A percentile compares a stretch with the other conserved stretches of the same genome.
Evolutionary conservation across 2,329 filamentous ascomycete genomes (phyloP).

Genomic region (Dendrostoma leiphaemia): DNA sequence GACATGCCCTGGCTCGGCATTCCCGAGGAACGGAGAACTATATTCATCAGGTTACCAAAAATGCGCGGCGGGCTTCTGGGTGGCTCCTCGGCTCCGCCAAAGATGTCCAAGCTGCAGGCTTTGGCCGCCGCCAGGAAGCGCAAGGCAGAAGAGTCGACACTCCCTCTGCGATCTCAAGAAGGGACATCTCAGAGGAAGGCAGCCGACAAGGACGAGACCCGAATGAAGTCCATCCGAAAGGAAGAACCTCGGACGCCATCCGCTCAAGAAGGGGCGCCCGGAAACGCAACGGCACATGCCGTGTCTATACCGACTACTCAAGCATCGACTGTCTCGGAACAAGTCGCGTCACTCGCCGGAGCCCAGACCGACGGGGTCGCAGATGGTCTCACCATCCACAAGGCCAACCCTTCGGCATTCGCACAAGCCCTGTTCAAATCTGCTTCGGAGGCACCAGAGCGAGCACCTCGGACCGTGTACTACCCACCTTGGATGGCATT

Average conservation of each 20-base stretch:
- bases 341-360: not conserved
- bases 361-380: not conserved
- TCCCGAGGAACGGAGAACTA: constrained; percentile 62
- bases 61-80: constrained; percentile 71
- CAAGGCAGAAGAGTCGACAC: constrained; percentile 60
- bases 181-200: not conserved
- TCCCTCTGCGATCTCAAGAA: not conserved
- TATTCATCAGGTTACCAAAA: constrained; percentile 56
- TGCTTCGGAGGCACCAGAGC: constrained; percentile 23
- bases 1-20: constrained; percentile 85
- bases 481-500: constrained; percentile 50
- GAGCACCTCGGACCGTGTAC: constrained; percentile 29
- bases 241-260: not conserved
- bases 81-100: constrained; percentile 64
- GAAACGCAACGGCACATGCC: not conserved
- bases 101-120: constrained; percentile 87
- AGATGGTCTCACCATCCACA: not conserved
- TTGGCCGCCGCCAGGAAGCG: constrained; percentile 83
- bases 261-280: not conserved
- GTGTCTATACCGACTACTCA: not conserved
- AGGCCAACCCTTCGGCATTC: constrained; percentile 51
- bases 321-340: not conserved
- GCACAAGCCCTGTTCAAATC: constrained; percentile 52
- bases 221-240: not conserved
- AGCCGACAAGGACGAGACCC: not conserved